Conservation (phyloP, 1,284 basidiomycete species). For the Ustilago vetiveriae region DNA sequence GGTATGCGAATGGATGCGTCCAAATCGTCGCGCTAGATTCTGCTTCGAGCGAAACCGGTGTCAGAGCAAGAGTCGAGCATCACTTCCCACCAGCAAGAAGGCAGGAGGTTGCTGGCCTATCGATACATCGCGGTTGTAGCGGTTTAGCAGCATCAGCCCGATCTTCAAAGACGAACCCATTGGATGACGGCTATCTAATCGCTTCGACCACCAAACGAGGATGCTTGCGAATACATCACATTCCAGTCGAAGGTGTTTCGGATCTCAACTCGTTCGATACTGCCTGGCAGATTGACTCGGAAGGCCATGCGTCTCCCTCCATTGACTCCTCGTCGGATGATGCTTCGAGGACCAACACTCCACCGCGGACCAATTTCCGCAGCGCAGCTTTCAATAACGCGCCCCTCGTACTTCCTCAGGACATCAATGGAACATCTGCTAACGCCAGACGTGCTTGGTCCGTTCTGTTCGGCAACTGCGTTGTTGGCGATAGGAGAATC, state of each 20-base stretch:
- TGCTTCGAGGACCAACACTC: slow-evolving; percentile 16
- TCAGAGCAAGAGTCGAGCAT: too few relatives aligned
- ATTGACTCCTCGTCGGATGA: not conserved
- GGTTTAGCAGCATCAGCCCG: too few relatives aligned
- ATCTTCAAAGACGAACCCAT: not conserved
- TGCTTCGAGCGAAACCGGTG: too few relatives aligned
- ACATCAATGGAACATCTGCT: not conserved
- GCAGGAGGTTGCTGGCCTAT: slow-evolving; percentile 19
- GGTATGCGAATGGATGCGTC: slow-evolving; percentile 26
- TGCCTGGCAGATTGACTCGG: slow-evolving; percentile 8
- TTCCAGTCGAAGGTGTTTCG: not conserved
- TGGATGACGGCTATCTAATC: not conserved
- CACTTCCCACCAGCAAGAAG: not conserved
- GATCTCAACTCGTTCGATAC: not conserved
- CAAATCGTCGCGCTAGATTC: slow-evolving; percentile 8
- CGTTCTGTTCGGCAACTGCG: slow-evolving; percentile 14
- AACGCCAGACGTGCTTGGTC: slow-evolving; percentile 33
- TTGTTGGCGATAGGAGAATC: not conserved
- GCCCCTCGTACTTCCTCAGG: not conserved
- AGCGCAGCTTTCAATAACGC: slow-evolving; percentile 42
- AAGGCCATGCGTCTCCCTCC: not conserved
- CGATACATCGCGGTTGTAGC: not conserved
- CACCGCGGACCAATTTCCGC: slow-evolving; percentile 16
- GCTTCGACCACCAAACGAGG: slow-evolving; percentile 22
- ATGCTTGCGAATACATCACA: not conserved